Percentiles rank a stretch among this genome's conserved stretches.
phyloP scores from a whole-genome alignment of 163 green algal species.

The Chlorella variabilis region DNA sequence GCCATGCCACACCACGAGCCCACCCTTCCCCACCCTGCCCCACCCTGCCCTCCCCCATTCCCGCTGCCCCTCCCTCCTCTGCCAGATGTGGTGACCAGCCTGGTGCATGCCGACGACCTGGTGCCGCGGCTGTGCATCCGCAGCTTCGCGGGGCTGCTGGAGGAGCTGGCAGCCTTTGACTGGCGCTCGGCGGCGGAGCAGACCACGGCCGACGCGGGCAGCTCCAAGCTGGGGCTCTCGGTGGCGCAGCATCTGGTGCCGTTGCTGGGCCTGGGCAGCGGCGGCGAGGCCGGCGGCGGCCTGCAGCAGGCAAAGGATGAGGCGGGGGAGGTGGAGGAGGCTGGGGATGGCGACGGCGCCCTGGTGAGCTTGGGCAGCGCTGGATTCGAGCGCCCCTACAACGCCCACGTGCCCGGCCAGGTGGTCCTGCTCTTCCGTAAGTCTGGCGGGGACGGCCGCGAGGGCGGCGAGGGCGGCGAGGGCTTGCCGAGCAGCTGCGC shows the following conservation, averaged over 20 bases:
- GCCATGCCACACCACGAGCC: no score
- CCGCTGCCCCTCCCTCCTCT: neutral
- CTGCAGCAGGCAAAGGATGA: neutral
- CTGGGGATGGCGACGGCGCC: neutral
- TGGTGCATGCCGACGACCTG: constrained; percentile 43
- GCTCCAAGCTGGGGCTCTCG: no score
- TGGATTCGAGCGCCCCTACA: constrained; percentile 14
- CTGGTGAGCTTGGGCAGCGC: neutral
- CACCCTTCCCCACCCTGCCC: no score
- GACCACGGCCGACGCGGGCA: no score
- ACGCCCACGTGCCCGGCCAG: constrained; percentile 28
- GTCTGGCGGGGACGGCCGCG: neutral
- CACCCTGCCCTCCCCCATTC: neutral
- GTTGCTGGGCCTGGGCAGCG: neutral
- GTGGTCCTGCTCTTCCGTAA: constrained; percentile 15
- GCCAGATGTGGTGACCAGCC: constrained; percentile 23
- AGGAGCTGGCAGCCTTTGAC: constrained; percentile 46
- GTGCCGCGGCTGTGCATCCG: constrained; percentile 38
- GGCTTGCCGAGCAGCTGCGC: no score
- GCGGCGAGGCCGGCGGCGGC: neutral
- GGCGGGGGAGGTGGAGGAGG: neutral
- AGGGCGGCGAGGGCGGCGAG: neutral
- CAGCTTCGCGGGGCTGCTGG: constrained; percentile 32
- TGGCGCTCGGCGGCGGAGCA: constrained; percentile 13
- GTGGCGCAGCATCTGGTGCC: neutral